Base-by-base conservation (phyloP, 768 basidiomycete species). In the Auricularia heimuer region DNA sequence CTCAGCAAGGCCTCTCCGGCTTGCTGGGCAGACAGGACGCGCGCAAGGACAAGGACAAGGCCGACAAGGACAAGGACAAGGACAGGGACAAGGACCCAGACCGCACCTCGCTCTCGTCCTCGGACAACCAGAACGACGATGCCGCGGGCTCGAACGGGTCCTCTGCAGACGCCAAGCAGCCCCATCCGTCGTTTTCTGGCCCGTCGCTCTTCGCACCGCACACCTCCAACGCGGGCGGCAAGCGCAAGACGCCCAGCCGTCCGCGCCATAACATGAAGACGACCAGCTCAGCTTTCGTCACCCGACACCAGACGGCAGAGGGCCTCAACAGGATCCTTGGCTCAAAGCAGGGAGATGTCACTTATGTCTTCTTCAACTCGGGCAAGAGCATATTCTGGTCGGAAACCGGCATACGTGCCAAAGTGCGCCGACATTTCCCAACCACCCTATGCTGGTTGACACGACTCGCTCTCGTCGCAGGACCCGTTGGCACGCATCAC, bases 181-280 rank as follows among this genome's bases (percentile, higher is more conserved):
- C 1, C 83, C 83, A 65, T 83, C 81, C 7, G n/a, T 42, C 39
- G 18, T 51, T 51, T 18, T 6, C 47, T 11, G 47, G 47, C 18
- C 47, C 47, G 47, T 51, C 47, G 47, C 79, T 90, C 1, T 92
- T 92, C 73, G 84, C 85, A 2, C 79, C 77, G n/a, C 71, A 75
- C 12, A 77, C 82, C 51, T 71, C 74, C 4, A 67, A 79, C 34
- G 65, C 72, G 2, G 73, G 75, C 7, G 83, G 83, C 63, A 90
- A 89, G 80, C 88, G 87, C 77, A 85, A 86, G 67, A 72, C 77
- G 7, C 72, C 75, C 29, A 77, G 87, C 8, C 81, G 90, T 37
- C 92, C 94, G n/a, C 95, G 92, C 73, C 92, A 92, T 69, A 96
- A 90, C 70, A 87, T 97, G 68, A 83, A 90, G 63, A 92, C 92